Evolutionary conservation across 495 filamentous ascomycete genomes (phyloP).

Genomic region (Articulospora tetracladia): DNA sequence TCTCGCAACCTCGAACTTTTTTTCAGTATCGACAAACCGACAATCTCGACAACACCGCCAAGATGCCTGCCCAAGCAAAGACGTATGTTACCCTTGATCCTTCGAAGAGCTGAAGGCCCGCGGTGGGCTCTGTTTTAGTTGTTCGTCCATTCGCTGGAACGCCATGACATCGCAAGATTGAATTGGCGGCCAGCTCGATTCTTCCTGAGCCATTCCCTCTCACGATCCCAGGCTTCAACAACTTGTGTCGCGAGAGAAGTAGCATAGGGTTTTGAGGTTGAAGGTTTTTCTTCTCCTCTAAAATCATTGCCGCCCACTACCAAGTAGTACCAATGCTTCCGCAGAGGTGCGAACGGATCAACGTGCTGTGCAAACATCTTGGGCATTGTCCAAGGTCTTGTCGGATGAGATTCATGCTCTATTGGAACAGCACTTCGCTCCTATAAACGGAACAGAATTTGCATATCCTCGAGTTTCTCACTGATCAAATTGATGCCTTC

Average conservation of each 20-base stretch:
- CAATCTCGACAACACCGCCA: conserved; percentile 39
- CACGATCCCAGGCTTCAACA: conserved; percentile 39
- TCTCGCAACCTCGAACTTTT: conserved; percentile 8
- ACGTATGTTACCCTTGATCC: conserved; percentile 58
- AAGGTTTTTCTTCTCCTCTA: conserved; percentile 74
- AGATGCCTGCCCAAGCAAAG: conserved; percentile 49
- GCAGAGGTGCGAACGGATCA: conserved; percentile 29
- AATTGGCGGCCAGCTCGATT: conserved; percentile 72
- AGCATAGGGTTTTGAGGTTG: conserved; percentile 74
- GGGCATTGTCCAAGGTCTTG: conserved; percentile 69
- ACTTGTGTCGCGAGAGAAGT: conserved; percentile 46
- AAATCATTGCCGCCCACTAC: conserved; percentile 64
- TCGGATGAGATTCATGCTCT: conserved; percentile 55
- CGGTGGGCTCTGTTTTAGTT: conserved; percentile 59
- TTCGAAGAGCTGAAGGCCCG: conserved; percentile 39
- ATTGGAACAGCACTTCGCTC: conserved; percentile 3
- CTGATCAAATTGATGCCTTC: conserved; percentile 71
- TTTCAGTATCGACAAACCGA: conserved; percentile 20
- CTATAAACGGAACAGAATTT: conserved; percentile 7
- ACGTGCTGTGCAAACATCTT: conserved; percentile 43
- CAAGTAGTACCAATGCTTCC: conserved; percentile 35
- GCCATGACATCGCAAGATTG: conserved; percentile 37
- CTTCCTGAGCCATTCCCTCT: conserved; percentile 58
- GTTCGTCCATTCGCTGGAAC: conserved; percentile 74
- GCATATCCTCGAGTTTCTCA: conserved; percentile 45